Conservation (phyloP, 2,329 filamentous ascomycete species). For the Cladorrhinum sp. region DNA sequence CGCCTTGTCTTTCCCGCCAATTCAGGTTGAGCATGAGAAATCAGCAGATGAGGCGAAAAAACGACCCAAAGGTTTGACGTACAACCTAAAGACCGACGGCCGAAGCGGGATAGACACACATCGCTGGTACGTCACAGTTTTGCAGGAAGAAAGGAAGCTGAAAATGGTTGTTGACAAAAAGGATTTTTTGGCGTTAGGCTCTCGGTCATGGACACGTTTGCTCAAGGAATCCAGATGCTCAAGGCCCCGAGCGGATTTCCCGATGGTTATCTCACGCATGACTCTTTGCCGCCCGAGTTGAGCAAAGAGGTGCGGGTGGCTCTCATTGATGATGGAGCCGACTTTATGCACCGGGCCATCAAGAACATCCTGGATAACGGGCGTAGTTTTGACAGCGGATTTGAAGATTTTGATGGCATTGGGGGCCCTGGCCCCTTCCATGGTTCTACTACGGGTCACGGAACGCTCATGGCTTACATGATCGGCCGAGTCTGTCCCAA, state of each 20-base stretch:
- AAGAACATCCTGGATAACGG: neutral
- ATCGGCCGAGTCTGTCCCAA: conserved; percentile 4
- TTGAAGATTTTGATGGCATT: neutral
- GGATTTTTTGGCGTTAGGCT: neutral
- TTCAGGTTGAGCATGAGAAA: neutral
- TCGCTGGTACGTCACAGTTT: neutral
- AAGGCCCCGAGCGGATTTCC: neutral
- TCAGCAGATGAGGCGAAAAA: neutral
- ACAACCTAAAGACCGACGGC: neutral
- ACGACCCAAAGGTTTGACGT: neutral
- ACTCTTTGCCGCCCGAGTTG: neutral
- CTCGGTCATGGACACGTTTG: neutral
- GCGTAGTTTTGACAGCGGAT: neutral
- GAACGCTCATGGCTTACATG: conserved; percentile 11
- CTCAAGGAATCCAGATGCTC: neutral
- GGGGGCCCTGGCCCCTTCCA: neutral
- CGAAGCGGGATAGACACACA: neutral
- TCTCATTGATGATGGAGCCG: conserved; percentile 8
- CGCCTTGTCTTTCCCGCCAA: too few relatives aligned
- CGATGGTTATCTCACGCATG: neutral
- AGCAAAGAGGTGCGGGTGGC: conserved; percentile 2
- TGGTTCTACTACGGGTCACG: conserved; percentile 2
- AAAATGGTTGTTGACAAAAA: too few relatives aligned
- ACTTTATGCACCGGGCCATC: neutral
- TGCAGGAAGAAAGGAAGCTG: too few relatives aligned